These are phyloP conservation scores for Crithidia sp. DNA, from an alignment of 208 protist genomes.

Conservation along the genomic window DNA sequence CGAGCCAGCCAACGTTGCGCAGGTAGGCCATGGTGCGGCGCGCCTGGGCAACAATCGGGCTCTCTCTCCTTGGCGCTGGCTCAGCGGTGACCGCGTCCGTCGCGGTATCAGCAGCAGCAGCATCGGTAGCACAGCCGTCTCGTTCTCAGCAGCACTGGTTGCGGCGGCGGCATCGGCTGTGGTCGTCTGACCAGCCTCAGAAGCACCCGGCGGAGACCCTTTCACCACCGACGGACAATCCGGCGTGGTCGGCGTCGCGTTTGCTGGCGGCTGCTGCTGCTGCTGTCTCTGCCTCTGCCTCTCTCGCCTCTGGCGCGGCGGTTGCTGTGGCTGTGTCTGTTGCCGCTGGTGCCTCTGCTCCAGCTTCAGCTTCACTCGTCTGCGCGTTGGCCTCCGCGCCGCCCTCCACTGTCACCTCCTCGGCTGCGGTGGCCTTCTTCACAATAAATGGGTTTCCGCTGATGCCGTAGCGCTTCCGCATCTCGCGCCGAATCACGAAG, in stretches of 20 bases:
- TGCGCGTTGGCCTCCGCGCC: background rate
- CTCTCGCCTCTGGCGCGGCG: background rate
- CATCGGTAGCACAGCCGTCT: too few relatives aligned
- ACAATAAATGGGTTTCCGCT: conserved; percentile 19
- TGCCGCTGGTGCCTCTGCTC: background rate
- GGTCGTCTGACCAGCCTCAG: too few relatives aligned
- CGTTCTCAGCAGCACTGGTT: too few relatives aligned
- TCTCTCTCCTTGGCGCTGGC: background rate
- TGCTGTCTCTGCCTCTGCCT: background rate
- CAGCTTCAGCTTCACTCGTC: background rate
- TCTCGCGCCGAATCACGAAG: conserved; percentile 29
- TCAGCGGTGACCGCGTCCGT: too few relatives aligned
- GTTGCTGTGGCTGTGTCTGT: background rate
- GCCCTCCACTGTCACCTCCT: background rate
- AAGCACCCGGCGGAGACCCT: too few relatives aligned
- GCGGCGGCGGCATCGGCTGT: too few relatives aligned
- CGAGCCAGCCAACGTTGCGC: background rate
- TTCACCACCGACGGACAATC: too few relatives aligned
- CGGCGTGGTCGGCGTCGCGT: background rate
- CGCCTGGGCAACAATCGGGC: background rate
- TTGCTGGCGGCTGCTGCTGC: background rate
- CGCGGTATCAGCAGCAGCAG: too few relatives aligned
- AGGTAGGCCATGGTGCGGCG: background rate
- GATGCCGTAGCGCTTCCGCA: conserved; percentile 36
- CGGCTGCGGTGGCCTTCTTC: background rate